Conservation (phyloP, 768 basidiomycete genomes). For the Arthromyces matolae region DNA sequence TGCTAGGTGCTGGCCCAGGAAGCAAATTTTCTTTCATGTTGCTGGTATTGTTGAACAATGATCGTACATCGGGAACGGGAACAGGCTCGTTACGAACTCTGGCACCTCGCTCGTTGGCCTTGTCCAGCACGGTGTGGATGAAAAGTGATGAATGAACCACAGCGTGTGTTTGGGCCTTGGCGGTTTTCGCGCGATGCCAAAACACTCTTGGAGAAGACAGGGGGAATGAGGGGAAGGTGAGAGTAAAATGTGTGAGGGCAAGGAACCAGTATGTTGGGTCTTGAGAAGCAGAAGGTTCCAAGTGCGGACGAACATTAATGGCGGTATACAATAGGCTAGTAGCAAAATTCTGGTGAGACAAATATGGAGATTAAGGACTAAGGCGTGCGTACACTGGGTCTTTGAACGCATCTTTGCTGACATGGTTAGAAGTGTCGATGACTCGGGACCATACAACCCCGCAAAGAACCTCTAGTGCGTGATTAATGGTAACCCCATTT, state of each 20-base stretch:
- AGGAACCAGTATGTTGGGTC: slow-evolving; percentile 56
- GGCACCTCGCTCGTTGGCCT: slow-evolving; percentile 44
- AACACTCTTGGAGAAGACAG: slow-evolving; percentile 40
- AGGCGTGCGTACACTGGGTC: slow-evolving; percentile 21
- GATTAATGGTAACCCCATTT: slow-evolving; percentile 57
- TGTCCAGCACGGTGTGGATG: slow-evolving; percentile 44
- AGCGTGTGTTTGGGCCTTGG: slow-evolving; percentile 48
- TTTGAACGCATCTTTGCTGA: slow-evolving; percentile 21
- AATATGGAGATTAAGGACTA: neutral
- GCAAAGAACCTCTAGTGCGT: slow-evolving; percentile 55
- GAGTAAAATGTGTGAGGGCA: slow-evolving; percentile 60
- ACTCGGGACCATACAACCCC: slow-evolving; percentile 53
- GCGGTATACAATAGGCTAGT: slow-evolving; percentile 66
- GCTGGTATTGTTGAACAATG: neutral
- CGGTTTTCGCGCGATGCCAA: slow-evolving; percentile 55
- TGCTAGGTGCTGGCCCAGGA: slow-evolving; percentile 22
- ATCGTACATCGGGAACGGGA: neutral
- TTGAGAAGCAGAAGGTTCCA: slow-evolving; percentile 26
- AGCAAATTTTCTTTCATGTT: slow-evolving; percentile 10
- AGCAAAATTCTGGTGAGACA: neutral
- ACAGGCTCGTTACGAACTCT: slow-evolving; percentile 22
- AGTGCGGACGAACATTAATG: slow-evolving; percentile 56
- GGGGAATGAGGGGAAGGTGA: slow-evolving; percentile 61
- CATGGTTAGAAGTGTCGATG: neutral
- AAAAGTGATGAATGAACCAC: slow-evolving; percentile 51